phyloP scores from a whole-genome alignment of 148 eudicot genomes.

The Rhododendron vialii region DNA sequence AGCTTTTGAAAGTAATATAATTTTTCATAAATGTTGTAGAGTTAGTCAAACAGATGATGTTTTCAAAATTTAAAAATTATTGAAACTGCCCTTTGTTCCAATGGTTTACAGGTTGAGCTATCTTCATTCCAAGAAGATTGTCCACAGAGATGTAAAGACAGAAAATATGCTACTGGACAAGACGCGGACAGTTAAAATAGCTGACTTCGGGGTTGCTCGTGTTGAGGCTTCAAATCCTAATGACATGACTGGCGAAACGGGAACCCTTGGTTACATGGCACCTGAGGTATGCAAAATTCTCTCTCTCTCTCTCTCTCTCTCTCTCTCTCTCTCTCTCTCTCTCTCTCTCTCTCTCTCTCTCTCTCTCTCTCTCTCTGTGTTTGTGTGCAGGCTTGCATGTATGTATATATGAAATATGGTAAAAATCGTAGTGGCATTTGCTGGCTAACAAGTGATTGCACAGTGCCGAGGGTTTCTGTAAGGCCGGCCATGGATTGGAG shows the following conservation, averaged over 20 bases:
- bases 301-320: background rate
- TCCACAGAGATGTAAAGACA: constrained; percentile 90
- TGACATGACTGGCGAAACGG: constrained; percentile 95
- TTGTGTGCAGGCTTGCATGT: background rate
- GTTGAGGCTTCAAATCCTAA: constrained; percentile 86
- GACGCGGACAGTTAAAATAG: constrained; percentile 65
- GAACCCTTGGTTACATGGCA: constrained; percentile 95
- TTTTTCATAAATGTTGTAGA: background rate
- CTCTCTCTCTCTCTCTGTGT: background rate
- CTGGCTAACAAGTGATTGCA: background rate
- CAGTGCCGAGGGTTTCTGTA: background rate
- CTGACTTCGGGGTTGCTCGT: constrained; percentile 93
- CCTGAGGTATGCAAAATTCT: constrained; percentile 56
- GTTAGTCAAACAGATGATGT: background rate
- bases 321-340: background rate
- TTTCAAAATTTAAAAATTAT: background rate
- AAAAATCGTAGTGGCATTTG: background rate
- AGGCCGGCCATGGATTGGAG: background rate
- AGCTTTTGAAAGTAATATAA: background rate
- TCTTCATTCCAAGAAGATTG: constrained; percentile 74
- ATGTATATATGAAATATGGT: background rate
- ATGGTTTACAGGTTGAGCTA: constrained; percentile 56
- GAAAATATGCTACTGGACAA: constrained; percentile 91
- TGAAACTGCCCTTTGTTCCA: background rate
- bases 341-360: background rate